Evolutionary conservation across 2,329 filamentous ascomycete genomes (phyloP), one percentile per base, ranked within the genome.

Genomic region (Arthrocladium fulminans): DNA sequence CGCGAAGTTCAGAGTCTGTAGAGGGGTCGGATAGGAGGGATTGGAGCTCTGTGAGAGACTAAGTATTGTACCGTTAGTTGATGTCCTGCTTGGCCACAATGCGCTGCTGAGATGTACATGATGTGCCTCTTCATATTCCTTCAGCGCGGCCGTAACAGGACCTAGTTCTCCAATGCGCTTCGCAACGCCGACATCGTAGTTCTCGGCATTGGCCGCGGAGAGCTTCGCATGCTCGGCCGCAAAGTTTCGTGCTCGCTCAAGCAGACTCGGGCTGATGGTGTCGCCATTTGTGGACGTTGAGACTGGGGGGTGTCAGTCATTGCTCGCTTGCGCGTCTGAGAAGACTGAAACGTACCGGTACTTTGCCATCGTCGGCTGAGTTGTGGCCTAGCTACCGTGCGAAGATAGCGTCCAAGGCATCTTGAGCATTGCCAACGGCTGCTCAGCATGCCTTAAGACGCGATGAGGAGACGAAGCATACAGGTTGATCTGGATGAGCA

Each of bases 1-100:
- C 67, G 47, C 72, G 74, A 50, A 84, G 67, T 58, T 83, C 80
- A 1, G 72, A 57, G 56, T 84, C 80, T 53, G 77, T 75, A 17
- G 68, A 64, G 1, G 73, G 68, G 54, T 94, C 88, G n/a, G 75
- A 70, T 9, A 94, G 81, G 46, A 98, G 75, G 7, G 81, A 73
- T 9, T 82, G 79, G 45, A 98, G 77, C 66, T 97, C 92, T 42
- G 63, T 51, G 47, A 80, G 68, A 42, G 77, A 73, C 69, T 78
- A 60, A 44, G 49, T 50, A n/a, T 27, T 37, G 30, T 46, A 20
- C 12, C 20, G 22, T 4, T 42, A 25, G 42, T n/a, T 41, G 30
- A 8, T 24, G 19, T 34, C n/a, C n/a, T n/a, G n/a, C n/a, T n/a
- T n/a, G n/a, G n/a, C n/a, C n/a, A n/a, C n/a, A n/a, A n/a, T n/a